A percentile compares a stretch with the other conserved stretches of the same genome.
These are phyloP conservation scores for Buddleja alternifolia DNA, from an alignment of 257 asterid genomes.

Conservation along the genomic window DNA sequence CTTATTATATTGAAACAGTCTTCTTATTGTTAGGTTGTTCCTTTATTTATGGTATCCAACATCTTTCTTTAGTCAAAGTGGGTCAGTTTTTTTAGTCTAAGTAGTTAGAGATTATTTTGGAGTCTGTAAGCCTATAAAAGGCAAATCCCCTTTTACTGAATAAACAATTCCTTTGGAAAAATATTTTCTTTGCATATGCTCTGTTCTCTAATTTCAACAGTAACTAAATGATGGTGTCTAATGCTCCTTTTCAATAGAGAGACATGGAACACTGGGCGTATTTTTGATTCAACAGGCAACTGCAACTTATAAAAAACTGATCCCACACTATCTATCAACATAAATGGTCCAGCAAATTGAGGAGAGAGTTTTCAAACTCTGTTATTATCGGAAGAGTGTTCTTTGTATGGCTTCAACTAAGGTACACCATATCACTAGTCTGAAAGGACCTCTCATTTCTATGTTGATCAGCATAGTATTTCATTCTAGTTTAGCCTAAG, in stretches of 20 bases:
- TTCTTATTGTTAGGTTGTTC: no score
- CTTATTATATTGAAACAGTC: no score
- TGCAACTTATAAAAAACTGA: neutral
- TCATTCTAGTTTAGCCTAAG: neutral
- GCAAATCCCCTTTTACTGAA: no score
- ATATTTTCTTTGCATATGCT: no score
- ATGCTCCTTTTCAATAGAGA: neutral
- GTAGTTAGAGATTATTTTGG: no score
- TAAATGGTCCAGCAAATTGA: neutral
- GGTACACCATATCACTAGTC: constrained; percentile 1
- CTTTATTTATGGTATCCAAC: no score
- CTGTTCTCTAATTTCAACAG: no score
- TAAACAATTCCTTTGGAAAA: no score
- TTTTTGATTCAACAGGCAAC: neutral
- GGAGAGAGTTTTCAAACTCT: neutral
- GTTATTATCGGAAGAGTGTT: neutral
- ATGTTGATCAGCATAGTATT: neutral
- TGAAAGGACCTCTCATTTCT: neutral
- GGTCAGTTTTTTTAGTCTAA: no score
- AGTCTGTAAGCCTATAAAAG: no score
- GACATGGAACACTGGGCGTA: constrained; percentile 7
- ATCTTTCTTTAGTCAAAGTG: no score
- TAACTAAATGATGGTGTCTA: no score
- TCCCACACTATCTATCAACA: neutral
- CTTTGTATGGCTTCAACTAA: neutral